These are phyloP conservation scores for Kokia cookei DNA, from an alignment of 441 rosid species.

Conservation along the genomic window DNA sequence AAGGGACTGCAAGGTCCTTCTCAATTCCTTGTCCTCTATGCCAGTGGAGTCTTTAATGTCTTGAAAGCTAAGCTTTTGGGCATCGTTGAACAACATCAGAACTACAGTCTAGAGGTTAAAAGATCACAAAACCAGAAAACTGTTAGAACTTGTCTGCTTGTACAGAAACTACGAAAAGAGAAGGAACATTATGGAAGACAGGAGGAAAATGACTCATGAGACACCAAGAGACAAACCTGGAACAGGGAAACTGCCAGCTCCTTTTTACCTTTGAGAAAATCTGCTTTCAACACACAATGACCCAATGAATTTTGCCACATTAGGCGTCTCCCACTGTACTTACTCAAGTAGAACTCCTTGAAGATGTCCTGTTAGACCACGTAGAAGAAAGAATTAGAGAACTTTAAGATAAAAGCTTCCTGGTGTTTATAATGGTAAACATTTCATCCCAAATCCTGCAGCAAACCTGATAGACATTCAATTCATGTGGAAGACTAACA, in stretches of 20 bases:
- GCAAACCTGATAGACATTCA: slow-evolving; percentile 94
- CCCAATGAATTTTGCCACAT: slow-evolving; percentile 99
- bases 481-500: slow-evolving; percentile 97
- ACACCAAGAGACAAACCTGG: slow-evolving; percentile 54
- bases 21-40: slow-evolving; percentile 93
- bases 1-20: slow-evolving; percentile 93
- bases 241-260: slow-evolving; percentile 97
- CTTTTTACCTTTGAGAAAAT: slow-evolving; percentile 86
- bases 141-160: slow-evolving; percentile 14
- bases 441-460: slow-evolving; percentile 6
- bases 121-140: neutral
- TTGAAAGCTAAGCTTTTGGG: slow-evolving; percentile 84
- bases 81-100: slow-evolving; percentile 95
- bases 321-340: slow-evolving; percentile 93
- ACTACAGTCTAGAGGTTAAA: slow-evolving; percentile 71
- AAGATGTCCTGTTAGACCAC: slow-evolving; percentile 70
- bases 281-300: slow-evolving; percentile 92
- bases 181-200: neutral
- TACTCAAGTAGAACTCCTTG: slow-evolving; percentile 95
- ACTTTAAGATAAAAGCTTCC: neutral
- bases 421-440: neutral
- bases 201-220: neutral
- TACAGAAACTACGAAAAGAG: neutral
- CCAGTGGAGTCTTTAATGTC: slow-evolving; percentile 93
- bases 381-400: slow-evolving; percentile 7